A percentile compares a stretch with the other conserved stretches of the same genome.
Conservation (phyloP, 2,329 filamentous ascomycete species). For the Pseudogymnoascus sp. region DNA sequence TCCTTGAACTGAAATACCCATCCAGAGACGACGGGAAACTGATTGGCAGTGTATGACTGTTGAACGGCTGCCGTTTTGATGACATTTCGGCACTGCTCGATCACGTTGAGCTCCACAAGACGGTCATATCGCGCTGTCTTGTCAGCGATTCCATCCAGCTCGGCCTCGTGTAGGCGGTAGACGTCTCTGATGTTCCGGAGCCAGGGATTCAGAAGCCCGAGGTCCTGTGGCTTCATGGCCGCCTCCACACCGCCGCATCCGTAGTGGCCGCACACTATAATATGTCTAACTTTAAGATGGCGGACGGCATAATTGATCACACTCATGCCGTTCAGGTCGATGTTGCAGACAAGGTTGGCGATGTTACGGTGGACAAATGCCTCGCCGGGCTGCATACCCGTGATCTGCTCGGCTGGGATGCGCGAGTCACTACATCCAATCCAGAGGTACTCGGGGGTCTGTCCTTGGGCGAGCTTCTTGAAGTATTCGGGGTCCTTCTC, state of each 20-base stretch:
- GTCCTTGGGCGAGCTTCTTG: conserved; percentile 52
- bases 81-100: conserved; percentile 67
- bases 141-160: conserved; percentile 57
- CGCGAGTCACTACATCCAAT: conserved; percentile 87
- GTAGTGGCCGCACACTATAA: conserved; percentile 72
- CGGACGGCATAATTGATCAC: conserved; percentile 83
- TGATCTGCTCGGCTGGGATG: conserved; percentile 83
- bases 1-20: conserved; percentile 66
- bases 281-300: conserved; percentile 73
- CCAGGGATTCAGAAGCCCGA: conserved; percentile 66
- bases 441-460: conserved; percentile 69
- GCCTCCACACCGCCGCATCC: conserved; percentile 70
- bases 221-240: conserved; percentile 61
- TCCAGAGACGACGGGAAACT: conserved; percentile 62
- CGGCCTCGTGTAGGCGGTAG: conserved; percentile 60
- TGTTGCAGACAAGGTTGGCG: conserved; percentile 75
- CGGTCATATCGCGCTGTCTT: conserved; percentile 55
- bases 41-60: conserved; percentile 54
- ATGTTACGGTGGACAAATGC: conserved; percentile 95
- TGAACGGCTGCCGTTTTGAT: conserved; percentile 75
- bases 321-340: conserved; percentile 69
- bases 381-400: conserved; percentile 76
- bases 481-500: conserved; percentile 58
- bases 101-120: conserved; percentile 76
- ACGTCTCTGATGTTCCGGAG: conserved; percentile 67